Base-by-base conservation (phyloP, 1,284 basidiomycete genomes). In the Vanrija sp. region DNA sequence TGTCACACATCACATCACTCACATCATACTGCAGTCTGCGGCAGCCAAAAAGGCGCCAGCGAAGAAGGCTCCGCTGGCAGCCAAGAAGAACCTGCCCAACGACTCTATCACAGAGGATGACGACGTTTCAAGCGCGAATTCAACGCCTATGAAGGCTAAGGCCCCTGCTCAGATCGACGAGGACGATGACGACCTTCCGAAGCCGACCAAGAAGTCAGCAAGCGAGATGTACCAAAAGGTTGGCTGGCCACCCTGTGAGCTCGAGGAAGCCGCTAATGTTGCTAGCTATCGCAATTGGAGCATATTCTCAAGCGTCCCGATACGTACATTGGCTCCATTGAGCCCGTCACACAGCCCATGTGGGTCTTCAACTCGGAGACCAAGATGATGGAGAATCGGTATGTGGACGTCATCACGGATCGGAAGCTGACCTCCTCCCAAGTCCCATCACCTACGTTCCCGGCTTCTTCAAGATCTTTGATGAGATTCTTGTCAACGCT, bases 381-480 rank as follows among this genome's bases (percentile, higher is more conserved):
- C 44, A 91, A 91, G 68, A 84, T 85, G 40, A 90, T 96, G 85
- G 84, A 85, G 1, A 76, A 85, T 68, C 81, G 86, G 67, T 80
- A 42, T 25, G 9, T n/a, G 18, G 34, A 25, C 9, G 42, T 18
- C 34, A 15, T 21, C 21, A 5, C 16, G 21, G 26, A 6, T 3
- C 9, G 6, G 42, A 16, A 18, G n/a, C 49, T 45, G 5, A 25
- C 21, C 21, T 28, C 51, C 9, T n/a, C 0, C 42, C 9, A 2
- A 80, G 82, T 46, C 86, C 93, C 48, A 89, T 93, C 64, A 90
- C 85, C 63, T 98, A 88, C 71, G 94, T 98, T 3, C 96, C 96
- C 0, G 96, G 95, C 62, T 96, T 99, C 77, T 96, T 96, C 84
- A 98, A 99, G 82, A 98, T 98, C 72, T 88, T 98, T 45, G 96